Evolutionary conservation across 1,284 basidiomycete genomes (phyloP).

Genomic region (Malassezia obtusa): DNA sequence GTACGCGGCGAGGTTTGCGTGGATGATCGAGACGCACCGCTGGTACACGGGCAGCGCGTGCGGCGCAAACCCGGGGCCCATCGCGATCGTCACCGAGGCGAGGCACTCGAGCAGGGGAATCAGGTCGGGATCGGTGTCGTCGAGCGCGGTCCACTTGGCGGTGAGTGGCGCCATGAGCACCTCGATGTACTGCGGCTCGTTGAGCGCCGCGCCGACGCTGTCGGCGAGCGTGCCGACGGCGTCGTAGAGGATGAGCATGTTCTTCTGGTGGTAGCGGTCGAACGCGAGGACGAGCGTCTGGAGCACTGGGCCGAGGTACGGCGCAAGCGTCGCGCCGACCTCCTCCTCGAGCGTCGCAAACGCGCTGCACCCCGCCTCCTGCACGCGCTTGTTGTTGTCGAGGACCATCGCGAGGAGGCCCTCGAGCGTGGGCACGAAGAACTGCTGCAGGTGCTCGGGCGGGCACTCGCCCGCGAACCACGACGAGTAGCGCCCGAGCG

Average conservation of each 20-base stretch:
- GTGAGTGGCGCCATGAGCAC: slow-evolving; percentile 94
- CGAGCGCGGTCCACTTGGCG: slow-evolving; percentile 74
- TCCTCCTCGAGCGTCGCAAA: slow-evolving; percentile 98
- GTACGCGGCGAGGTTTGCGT: slow-evolving; percentile 62
- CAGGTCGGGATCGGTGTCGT: slow-evolving; percentile 82
- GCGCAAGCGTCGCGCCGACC: slow-evolving; percentile 76
- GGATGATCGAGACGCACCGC: slow-evolving; percentile 78
- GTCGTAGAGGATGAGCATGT: slow-evolving; percentile 94
- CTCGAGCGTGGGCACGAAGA: slow-evolving; percentile 95
- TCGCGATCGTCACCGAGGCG: slow-evolving; percentile 91
- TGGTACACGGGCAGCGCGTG: slow-evolving; percentile 88
- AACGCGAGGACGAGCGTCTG: slow-evolving; percentile 92
- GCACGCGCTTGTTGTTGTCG: slow-evolving; percentile 97
- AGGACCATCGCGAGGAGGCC: slow-evolving; percentile 96
- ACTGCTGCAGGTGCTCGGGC: slow-evolving; percentile 76
- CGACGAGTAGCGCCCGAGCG: slow-evolving; percentile 90
- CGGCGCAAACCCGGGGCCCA: slow-evolving; percentile 77
- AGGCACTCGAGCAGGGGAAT: slow-evolving; percentile 85
- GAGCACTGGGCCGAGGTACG: slow-evolving; percentile 87
- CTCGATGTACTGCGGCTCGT: slow-evolving; percentile 76
- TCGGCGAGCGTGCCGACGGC: slow-evolving; percentile 95
- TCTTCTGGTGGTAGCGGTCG: slow-evolving; percentile 98
- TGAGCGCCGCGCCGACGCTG: slow-evolving; percentile 78
- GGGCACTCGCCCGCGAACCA: slow-evolving; percentile 69
- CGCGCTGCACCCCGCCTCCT: slow-evolving; percentile 96